Percentiles rank a stretch among this genome's conserved stretches.
These are phyloP conservation scores for Xylariales sp. DNA, from an alignment of 2,329 filamentous ascomycete species.

Conservation along the genomic window DNA sequence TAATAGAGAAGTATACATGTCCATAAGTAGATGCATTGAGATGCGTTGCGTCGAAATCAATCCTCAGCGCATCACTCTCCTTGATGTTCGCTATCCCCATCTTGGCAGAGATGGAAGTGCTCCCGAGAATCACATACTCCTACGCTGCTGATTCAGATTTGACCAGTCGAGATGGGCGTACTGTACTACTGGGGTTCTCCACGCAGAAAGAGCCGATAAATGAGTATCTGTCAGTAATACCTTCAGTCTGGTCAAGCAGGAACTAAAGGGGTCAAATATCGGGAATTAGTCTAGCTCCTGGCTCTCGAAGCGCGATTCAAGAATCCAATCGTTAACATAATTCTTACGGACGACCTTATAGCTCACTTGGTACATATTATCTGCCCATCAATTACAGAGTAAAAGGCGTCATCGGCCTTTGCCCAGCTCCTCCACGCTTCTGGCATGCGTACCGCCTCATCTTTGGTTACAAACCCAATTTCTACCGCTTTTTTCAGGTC, in stretches of 20 bases:
- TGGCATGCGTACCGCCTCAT: slow-evolving; percentile 25
- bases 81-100: too few species aligned
- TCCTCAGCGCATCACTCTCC: too few species aligned
- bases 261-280: neutral
- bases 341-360: neutral
- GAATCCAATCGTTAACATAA: neutral
- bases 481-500: slow-evolving; percentile 27
- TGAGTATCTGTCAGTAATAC: neutral
- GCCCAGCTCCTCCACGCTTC: slow-evolving; percentile 35
- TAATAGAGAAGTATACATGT: neutral
- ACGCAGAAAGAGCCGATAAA: neutral
- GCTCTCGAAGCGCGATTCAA: neutral
- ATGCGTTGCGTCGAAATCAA: neutral
- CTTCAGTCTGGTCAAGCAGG: neutral
- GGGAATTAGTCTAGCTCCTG: neutral
- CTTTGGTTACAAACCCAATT: slow-evolving; percentile 31
- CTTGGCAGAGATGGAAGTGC: neutral
- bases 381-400: slow-evolving; percentile 30
- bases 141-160: neutral
- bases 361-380: slow-evolving; percentile 35
- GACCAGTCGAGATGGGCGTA: neutral
- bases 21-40: neutral
- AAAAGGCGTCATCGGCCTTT: slow-evolving; percentile 30
- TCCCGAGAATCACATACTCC: neutral
- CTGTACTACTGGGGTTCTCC: neutral